Base-by-base conservation (phyloP, 768 basidiomycete genomes). In the Amyloporia xantha region DNA sequence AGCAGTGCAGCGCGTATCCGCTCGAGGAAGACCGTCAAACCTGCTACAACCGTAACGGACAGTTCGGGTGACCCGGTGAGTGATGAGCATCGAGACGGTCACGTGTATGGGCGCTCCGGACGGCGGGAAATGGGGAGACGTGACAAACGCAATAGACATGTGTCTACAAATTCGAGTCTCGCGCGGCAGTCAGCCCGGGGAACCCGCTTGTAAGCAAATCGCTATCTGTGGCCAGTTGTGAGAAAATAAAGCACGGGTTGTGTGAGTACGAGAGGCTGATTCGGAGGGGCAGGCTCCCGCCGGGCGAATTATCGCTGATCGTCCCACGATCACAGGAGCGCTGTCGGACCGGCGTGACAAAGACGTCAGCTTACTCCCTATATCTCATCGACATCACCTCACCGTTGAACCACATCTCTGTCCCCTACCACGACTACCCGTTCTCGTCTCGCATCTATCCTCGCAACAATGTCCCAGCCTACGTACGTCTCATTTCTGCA, bases 401-500 rank as follows among this genome's bases (percentile, higher is more conserved):
- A 40, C 46, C 40, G 38, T 36, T 50, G 43, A 46, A 44, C 35
- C n/a, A 24, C 48, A 47, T 49, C 57, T 54, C 55, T 53, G 30
- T 46, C 53, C 49, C 44, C 49, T 45, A 63, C 59, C 56, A 63
- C 60, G 53, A 58, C 63, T 44, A 57, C 53, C 50, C 52, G 56
- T 51, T 46, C 57, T 54, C 68, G 62, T 56, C 61, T 65, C 61
- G 62, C 62, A 54, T 61, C 59, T 59, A 56, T 66, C 57, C 64
- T 57, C 44, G 43, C 41, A 47, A 54, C 62, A 57, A 76, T 73
- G 71, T 66, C 75, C 64, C 59, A 64, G 59, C 68, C 76, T 60
- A 70, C 63, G 78, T 80, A 68, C 55, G 81, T 78, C 53, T 63
- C 63, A 2, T 26, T 21, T 28, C 11, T n/a, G 38, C 48, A 51